Evolutionary conservation across 2,329 filamentous ascomycete genomes (phyloP).

Genomic region (Helicocarpus griseus): DNA sequence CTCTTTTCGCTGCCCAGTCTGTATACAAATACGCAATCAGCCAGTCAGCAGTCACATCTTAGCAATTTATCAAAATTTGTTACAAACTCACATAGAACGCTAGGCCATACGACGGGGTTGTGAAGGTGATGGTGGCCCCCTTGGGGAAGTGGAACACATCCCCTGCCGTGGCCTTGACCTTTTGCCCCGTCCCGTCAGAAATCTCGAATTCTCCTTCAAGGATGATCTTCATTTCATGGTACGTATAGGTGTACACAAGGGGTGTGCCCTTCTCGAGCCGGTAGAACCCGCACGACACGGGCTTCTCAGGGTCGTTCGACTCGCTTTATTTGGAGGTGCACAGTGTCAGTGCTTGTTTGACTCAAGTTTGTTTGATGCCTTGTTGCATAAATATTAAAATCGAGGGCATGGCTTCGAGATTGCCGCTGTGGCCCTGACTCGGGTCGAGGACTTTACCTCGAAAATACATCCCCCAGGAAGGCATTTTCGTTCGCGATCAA

Average conservation of each 20-base stretch:
- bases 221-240: constrained; percentile 67
- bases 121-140: constrained; percentile 57
- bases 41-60: not conserved
- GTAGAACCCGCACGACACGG: constrained; percentile 57
- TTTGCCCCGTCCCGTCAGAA: constrained; percentile 51
- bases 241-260: constrained; percentile 59
- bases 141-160: constrained; percentile 63
- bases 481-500: constrained; percentile 60
- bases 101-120: constrained; percentile 50
- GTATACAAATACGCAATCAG: not conserved
- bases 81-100: constrained; percentile 43
- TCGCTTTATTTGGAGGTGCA: constrained; percentile 39
- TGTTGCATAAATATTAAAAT: too few relatives aligned
- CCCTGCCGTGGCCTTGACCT: constrained; percentile 49
- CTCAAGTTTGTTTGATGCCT: too few relatives aligned
- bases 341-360: too few relatives aligned
- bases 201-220: constrained; percentile 59
- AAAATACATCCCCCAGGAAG: constrained; percentile 54
- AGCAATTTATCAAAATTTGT: not conserved
- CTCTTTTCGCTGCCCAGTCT: constrained; percentile 10
- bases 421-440: not conserved
- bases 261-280: constrained; percentile 58
- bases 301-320: constrained; percentile 46
- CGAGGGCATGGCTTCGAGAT: too few relatives aligned
- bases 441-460: constrained; percentile 31